phyloP scores from a whole-genome alignment of 2,329 filamentous ascomycete species.

The Diaporthe helianthi region DNA sequence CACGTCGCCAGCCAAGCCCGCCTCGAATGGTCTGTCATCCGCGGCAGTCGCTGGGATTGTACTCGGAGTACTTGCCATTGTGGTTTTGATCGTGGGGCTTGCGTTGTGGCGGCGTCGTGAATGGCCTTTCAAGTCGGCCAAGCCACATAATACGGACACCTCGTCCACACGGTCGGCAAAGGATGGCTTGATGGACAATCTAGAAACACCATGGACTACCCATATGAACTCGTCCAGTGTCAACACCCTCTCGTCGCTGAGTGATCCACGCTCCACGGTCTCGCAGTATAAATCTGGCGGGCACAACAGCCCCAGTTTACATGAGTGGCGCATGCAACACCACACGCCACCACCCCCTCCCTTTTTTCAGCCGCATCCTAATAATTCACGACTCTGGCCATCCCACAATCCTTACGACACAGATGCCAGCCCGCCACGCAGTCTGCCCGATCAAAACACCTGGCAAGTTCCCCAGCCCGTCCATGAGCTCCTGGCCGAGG shows the following conservation, averaged over 20 bases:
- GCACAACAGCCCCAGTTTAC: neutral
- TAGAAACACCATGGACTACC: neutral
- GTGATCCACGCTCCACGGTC: neutral
- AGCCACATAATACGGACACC: neutral
- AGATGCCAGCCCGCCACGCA: neutral
- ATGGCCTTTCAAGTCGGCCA: neutral
- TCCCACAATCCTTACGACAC: neutral
- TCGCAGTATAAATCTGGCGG: neutral
- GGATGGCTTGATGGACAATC: neutral
- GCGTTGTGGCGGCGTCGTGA: conserved; percentile 11
- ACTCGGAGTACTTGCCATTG: conserved; percentile 7
- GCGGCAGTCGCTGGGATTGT: conserved; percentile 35
- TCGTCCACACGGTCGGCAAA: neutral
- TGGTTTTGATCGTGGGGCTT: conserved; percentile 17
- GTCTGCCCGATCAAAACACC: neutral
- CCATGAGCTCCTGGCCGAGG: conserved; percentile 14
- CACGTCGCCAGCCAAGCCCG: neutral
- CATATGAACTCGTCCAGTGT: neutral
- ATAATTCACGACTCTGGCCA: neutral
- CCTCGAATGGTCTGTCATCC: conserved; percentile 18
- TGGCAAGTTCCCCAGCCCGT: neutral
- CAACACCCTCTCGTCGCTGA: neutral
- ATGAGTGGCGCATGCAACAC: neutral
- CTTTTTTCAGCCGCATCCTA: neutral
- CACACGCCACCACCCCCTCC: neutral